These are phyloP conservation scores for Cordyceps sp. DNA, from an alignment of 2,329 filamentous ascomycete species.

Conservation along the genomic window DNA sequence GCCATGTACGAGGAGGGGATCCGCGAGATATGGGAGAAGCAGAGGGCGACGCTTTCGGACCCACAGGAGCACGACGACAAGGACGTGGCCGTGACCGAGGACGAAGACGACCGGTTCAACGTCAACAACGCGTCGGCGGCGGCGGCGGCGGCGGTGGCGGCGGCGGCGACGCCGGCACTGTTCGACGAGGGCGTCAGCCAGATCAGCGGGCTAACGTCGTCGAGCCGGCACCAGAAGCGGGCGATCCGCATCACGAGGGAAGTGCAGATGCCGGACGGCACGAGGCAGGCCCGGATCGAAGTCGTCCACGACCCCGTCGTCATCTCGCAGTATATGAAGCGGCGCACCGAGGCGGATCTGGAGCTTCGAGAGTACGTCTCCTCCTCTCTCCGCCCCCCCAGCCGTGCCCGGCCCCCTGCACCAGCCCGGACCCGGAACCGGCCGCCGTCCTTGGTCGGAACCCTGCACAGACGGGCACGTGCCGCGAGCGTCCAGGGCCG, in stretches of 20 bases:
- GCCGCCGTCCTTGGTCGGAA: constrained; percentile 6
- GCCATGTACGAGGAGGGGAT: constrained; percentile 85
- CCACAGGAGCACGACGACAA: constrained; percentile 48
- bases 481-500: constrained; percentile 3
- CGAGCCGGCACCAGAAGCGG: constrained; percentile 52
- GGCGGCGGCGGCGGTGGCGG: too few relatives aligned
- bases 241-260: constrained; percentile 57
- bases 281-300: constrained; percentile 47
- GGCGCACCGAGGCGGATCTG: constrained; percentile 54
- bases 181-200: constrained; percentile 69
- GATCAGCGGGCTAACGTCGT: constrained; percentile 52
- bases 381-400: constrained; percentile 3
- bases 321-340: constrained; percentile 74
- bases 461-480: constrained; percentile 7
- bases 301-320: constrained; percentile 68
- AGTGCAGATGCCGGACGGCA: constrained; percentile 23
- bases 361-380: constrained; percentile 53
- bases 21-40: constrained; percentile 78
- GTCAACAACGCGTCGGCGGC: too few relatives aligned
- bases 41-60: constrained; percentile 64
- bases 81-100: constrained; percentile 39
- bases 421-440: constrained; percentile 5
- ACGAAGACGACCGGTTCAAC: constrained; percentile 55
- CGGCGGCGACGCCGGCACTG: constrained; percentile 48
- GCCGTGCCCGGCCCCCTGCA: constrained; percentile 1